Evolutionary conservation across 2,329 filamentous ascomycete species (phyloP).

Genomic region (Monilinia laxa): DNA sequence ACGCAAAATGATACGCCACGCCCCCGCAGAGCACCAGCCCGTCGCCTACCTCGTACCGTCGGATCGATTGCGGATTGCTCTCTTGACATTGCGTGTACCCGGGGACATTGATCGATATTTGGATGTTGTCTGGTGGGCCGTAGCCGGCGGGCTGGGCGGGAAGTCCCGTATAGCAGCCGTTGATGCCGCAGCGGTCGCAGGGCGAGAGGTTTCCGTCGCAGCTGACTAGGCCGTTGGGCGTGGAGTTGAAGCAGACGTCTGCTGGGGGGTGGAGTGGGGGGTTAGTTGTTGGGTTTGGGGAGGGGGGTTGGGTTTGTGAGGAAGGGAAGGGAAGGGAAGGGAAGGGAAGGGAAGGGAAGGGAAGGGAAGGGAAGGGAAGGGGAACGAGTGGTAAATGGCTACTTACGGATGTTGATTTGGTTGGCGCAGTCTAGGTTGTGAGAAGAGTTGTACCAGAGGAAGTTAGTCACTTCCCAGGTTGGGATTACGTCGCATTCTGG

Average conservation of each 20-base stretch:
- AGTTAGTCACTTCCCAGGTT: neutral
- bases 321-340: too few relatives aligned
- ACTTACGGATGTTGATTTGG: neutral
- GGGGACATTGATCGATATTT: neutral
- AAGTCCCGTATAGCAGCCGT: neutral
- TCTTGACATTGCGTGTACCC: neutral
- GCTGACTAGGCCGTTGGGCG: neutral
- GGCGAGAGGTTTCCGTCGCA: neutral
- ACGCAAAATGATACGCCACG: neutral
- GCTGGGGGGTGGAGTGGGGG: neutral
- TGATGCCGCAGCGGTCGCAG: neutral
- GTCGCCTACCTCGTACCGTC: neutral
- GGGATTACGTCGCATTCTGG: slow-evolving; percentile 15
- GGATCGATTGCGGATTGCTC: neutral
- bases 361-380: too few relatives aligned
- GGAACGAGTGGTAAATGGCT: neutral
- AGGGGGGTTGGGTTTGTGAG: too few relatives aligned
- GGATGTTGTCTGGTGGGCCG: neutral
- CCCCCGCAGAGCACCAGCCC: slow-evolving; percentile 6
- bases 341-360: too few relatives aligned
- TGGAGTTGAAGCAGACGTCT: neutral
- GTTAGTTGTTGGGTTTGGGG: too few relatives aligned
- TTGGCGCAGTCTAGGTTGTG: slow-evolving; percentile 9
- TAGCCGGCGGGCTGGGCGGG: neutral
- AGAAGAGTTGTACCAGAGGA: slow-evolving; percentile 6